Evolutionary conservation across 176 grass and related monocot genomes (phyloP).

Genomic region (Phoenix roebelenii): DNA sequence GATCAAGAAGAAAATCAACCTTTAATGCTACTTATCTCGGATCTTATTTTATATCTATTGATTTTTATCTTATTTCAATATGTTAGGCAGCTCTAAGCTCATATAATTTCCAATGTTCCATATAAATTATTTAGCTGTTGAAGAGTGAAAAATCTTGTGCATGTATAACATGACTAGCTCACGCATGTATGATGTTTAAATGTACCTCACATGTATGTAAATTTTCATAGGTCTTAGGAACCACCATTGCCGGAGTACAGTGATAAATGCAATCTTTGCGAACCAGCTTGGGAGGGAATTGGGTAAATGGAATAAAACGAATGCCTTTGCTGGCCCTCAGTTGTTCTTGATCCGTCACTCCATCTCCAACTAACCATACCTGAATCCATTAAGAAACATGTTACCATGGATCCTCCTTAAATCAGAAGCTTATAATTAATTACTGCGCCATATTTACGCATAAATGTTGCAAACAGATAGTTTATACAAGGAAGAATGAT

Average conservation of each 20-base stretch:
- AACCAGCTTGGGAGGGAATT: slow-evolving; percentile 11
- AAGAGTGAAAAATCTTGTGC: not conserved
- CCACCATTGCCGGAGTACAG: slow-evolving; percentile 15
- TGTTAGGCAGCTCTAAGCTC: no score
- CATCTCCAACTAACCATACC: slow-evolving; percentile 16
- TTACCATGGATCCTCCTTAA: no score
- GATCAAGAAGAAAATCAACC: no score
- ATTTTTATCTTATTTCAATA: no score
- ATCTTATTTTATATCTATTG: no score
- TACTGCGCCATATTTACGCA: no score
- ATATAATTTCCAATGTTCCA: no score
- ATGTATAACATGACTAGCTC: not conserved
- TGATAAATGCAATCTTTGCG: slow-evolving; percentile 11
- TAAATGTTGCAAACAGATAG: no score
- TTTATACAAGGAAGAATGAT: no score
- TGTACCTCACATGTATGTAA: slow-evolving; percentile 23
- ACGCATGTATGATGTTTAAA: no score
- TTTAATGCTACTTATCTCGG: no score
- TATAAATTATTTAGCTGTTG: not conserved
- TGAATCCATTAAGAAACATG: not conserved
- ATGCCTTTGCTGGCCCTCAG: slow-evolving; percentile 3
- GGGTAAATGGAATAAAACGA: slow-evolving; percentile 15
- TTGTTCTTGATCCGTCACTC: slow-evolving; percentile 7
- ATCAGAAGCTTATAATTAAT: no score
- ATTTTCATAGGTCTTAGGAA: slow-evolving; percentile 16